A percentile compares a stretch with the other conserved stretches of the same genome.
phyloP scores from a whole-genome alignment of 2,329 filamentous ascomycete species.

The Leptographium wingfieldii region DNA sequence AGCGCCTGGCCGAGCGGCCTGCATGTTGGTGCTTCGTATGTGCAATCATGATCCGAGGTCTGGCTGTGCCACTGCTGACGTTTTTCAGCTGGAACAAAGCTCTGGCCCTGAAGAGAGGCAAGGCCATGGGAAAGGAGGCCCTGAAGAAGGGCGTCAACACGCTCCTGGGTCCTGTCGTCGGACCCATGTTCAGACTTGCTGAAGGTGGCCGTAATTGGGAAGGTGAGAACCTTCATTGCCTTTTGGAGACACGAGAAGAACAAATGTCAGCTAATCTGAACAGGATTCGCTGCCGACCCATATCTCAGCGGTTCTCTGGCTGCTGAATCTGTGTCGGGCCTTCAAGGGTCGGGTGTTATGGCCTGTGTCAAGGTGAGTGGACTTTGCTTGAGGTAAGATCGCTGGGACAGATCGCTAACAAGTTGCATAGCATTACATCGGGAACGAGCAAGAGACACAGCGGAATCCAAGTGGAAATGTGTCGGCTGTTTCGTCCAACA shows the following conservation, averaged over 20 bases:
- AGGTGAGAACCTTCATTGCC: not conserved
- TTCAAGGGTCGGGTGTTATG: constrained; percentile 61
- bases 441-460: constrained; percentile 63
- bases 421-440: constrained; percentile 48
- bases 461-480: constrained; percentile 49
- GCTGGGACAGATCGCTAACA: not conserved
- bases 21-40: constrained; percentile 25
- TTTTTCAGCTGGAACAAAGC: constrained; percentile 50
- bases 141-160: constrained; percentile 67
- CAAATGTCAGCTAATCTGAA: not conserved
- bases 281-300: constrained; percentile 32
- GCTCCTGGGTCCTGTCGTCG: constrained; percentile 63
- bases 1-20: constrained; percentile 27
- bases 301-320: constrained; percentile 42
- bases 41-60: not conserved
- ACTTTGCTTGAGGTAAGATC: constrained; percentile 35
- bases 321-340: constrained; percentile 49
- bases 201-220: constrained; percentile 37
- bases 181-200: constrained; percentile 48
- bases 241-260: not conserved
- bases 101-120: constrained; percentile 53
- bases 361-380: constrained; percentile 40
- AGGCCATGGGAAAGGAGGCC: constrained; percentile 67
- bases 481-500: constrained; percentile 37
- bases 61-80: not conserved